These are phyloP conservation scores for Shiraia sp. DNA, from an alignment of 2,329 filamentous ascomycete species.

Conservation along the genomic window DNA sequence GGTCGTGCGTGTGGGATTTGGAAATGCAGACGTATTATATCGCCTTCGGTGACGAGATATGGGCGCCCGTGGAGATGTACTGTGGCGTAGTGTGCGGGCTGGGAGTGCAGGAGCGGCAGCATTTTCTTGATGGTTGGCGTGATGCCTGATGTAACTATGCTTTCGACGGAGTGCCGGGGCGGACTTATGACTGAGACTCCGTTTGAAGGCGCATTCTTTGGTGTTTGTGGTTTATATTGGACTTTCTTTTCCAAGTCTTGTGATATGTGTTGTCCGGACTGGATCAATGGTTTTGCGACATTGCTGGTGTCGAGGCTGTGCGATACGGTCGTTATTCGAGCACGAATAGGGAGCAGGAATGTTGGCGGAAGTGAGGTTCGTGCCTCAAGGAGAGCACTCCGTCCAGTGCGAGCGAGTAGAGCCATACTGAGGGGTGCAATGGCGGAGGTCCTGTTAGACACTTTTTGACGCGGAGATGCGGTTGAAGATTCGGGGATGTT, in stretches of 20 bases:
- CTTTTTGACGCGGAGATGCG: constrained; percentile 20
- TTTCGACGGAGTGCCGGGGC: constrained; percentile 24
- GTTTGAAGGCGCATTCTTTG: constrained; percentile 17
- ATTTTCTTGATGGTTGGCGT: constrained; percentile 63
- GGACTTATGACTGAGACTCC: constrained; percentile 13
- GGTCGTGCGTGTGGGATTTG: constrained; percentile 58
- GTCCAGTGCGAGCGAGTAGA: constrained; percentile 58
- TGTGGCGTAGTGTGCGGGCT: constrained; percentile 77
- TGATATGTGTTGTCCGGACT: constrained; percentile 49
- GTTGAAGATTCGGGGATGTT: constrained; percentile 14
- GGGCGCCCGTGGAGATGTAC: constrained; percentile 78
- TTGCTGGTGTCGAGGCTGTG: constrained; percentile 44
- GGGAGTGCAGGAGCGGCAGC: constrained; percentile 71
- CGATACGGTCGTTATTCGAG: constrained; percentile 49
- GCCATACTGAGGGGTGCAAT: constrained; percentile 33
- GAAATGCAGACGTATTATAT: constrained; percentile 55
- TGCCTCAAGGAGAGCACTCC: constrained; percentile 67
- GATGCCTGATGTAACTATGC: constrained; percentile 45
- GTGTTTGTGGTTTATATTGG: constrained; percentile 16
- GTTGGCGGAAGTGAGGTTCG: constrained; percentile 56
- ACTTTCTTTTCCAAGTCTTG: constrained; percentile 28
- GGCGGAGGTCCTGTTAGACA: constrained; percentile 8
- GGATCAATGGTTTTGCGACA: constrained; percentile 50
- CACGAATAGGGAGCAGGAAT: constrained; percentile 57
- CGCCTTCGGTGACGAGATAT: constrained; percentile 71